A percentile compares a stretch with the other conserved stretches of the same genome.
phyloP scores from a whole-genome alignment of 108 stramenopile genomes.

The Asterionellopsis glacialis region DNA sequence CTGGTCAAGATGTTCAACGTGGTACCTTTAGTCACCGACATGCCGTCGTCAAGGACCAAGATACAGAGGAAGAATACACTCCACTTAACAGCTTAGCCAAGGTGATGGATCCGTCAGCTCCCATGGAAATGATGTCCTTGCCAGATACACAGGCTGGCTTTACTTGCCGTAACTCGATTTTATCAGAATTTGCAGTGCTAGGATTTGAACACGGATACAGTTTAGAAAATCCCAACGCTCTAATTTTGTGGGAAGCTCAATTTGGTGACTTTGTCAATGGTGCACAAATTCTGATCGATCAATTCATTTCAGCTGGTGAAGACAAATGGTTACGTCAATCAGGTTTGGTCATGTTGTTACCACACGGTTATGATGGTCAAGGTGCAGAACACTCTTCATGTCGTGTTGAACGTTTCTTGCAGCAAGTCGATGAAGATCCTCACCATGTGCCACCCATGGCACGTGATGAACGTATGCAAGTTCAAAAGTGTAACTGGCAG shows the following conservation, averaged over 20 bases:
- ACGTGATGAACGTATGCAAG: constrained; percentile 88
- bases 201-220: constrained; percentile 99
- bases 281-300: constrained; percentile 98
- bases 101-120: constrained; percentile 72
- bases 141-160: constrained; percentile 90
- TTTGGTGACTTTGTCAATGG: constrained; percentile 99
- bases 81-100: constrained; percentile 89
- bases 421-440: constrained; percentile 94
- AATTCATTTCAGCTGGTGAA: constrained; percentile 96
- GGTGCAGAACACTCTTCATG: constrained; percentile 98
- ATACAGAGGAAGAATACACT: constrained; percentile 86
- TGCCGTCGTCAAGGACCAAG: constrained; percentile 95
- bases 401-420: constrained; percentile 97
- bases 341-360: constrained; percentile 93
- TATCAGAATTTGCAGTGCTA: constrained; percentile 96
- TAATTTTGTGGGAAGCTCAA: constrained; percentile 98
- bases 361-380: constrained; percentile 99
- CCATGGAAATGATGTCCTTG: constrained; percentile 63
- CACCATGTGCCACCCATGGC: constrained; percentile 89
- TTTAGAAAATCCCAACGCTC: constrained; percentile 94
- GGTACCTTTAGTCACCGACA: constrained; percentile 97
- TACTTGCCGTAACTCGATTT: constrained; percentile 89
- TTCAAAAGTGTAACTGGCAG: constrained; percentile 97
- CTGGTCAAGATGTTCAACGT: constrained; percentile 98
- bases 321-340: constrained; percentile 98